Percentiles rank a stretch among this genome's conserved stretches.
Evolutionary conservation across 805 yeast genomes (phyloP).

Genomic region (Saccharomycopsis guyanensis): DNA sequence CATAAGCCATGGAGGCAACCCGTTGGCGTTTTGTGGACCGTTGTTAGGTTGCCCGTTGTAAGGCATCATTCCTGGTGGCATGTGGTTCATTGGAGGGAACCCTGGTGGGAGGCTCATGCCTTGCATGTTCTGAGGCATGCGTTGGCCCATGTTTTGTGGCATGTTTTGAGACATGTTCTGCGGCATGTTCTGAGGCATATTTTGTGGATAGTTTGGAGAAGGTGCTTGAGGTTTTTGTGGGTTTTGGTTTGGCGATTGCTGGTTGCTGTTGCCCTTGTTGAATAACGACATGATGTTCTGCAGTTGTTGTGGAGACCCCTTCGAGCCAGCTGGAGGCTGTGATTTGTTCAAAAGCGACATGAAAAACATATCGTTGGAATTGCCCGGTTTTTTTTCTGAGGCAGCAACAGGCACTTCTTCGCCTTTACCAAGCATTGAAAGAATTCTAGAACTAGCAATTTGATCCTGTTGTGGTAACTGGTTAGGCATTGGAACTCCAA

Average conservation of each 20-base stretch:
- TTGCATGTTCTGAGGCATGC: conserved; percentile 7
- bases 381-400: neutral
- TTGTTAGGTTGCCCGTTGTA: neutral
- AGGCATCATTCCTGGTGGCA: conserved; percentile 5
- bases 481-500: conserved; percentile 15
- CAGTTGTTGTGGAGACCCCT: conserved; percentile 1
- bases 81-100: conserved; percentile 15
- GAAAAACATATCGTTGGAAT: conserved; percentile 35
- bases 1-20: neutral
- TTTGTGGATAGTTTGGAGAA: conserved; percentile 1
- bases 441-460: conserved; percentile 16
- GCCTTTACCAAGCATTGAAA: conserved; percentile 16
- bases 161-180: conserved; percentile 5
- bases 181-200: neutral
- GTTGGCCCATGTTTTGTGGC: conserved; percentile 10
- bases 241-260: conserved; percentile 6
- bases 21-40: conserved; percentile 2
- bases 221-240: conserved; percentile 1
- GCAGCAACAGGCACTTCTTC: conserved; percentile 7
- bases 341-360: conserved; percentile 38
- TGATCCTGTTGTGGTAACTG: conserved; percentile 1
- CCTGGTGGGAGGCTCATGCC: conserved; percentile 14
- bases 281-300: conserved; percentile 6
- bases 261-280: neutral
- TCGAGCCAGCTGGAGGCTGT: conserved; percentile 10